phyloP scores from a whole-genome alignment of 768 basidiomycete species.

The Termitomyces sp. region DNA sequence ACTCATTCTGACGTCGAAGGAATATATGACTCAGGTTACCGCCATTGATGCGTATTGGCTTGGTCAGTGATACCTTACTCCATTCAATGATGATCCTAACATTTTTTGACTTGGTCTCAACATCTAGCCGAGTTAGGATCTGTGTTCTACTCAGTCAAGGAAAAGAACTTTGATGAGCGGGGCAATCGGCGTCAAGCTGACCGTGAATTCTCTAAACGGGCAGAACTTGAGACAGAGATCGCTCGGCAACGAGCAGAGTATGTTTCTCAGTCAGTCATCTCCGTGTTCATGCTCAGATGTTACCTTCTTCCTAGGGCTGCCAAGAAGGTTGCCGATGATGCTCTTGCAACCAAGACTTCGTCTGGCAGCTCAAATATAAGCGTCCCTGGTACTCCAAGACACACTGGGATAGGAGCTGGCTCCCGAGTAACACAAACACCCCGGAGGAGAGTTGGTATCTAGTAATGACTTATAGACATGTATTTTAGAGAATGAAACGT shows the following conservation, averaged over 20 bases:
- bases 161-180: conserved; percentile 93
- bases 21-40: conserved; percentile 99
- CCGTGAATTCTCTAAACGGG: conserved; percentile 87
- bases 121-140: conserved; percentile 84
- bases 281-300: background rate
- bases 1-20: conserved; percentile 90
- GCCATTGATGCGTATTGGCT: conserved; percentile 98
- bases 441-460: conserved; percentile 69
- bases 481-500: background rate
- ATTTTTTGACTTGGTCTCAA: background rate
- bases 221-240: conserved; percentile 91
- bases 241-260: conserved; percentile 79
- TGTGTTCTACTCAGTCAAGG: conserved; percentile 96
- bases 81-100: background rate
- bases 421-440: conserved; percentile 71
- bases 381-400: conserved; percentile 78
- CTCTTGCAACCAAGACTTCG: conserved; percentile 49
- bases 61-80: conserved; percentile 43
- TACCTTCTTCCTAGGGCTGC: conserved; percentile 42
- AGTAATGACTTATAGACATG: conserved; percentile 11
- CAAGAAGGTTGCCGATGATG: conserved; percentile 60
- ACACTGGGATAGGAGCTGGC: conserved; percentile 63
- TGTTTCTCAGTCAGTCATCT: conserved; percentile 22
- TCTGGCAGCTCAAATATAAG: conserved; percentile 63
- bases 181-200: conserved; percentile 76